Evolutionary conservation across 345 rosid species (phyloP), one percentile per base, ranked within the genome.

Genomic region (Eucalyptus victrix): DNA sequence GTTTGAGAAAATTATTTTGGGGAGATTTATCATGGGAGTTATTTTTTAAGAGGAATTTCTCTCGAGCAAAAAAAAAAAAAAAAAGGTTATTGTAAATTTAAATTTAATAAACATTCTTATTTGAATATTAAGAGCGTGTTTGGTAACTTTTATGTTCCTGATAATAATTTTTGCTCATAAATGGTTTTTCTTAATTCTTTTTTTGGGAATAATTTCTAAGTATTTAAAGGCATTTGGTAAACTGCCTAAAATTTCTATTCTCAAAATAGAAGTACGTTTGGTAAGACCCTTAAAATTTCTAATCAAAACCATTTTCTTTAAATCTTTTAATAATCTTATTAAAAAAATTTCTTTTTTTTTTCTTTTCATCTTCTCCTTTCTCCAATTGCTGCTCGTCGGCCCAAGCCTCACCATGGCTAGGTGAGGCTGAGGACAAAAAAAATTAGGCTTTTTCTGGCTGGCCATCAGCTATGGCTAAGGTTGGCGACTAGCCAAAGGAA

Each of bases 311-410:
- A 18, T 18, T 51, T 51, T 7, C 23, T 51, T 51, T 51, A 6
- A 51, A 51, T 51, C 23, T 51, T 51, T 51, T 51, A 18, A 18
- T 51, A 18, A 18, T 51, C 3, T 51, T 7, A 18, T n/a, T n/a
- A n/a, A n/a, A n/a, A n/a, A n/a, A n/a, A n/a, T n/a, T n/a, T n/a
- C n/a, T n/a, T n/a, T n/a, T n/a, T n/a, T 51, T 7, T 7, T 6
- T 23, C 56, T 51, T 51, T 51, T 51, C 56, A 51, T 51, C 23
- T 51, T 51, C 2, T 51, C 2, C 0, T 51, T 18, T 51, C 56
- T 18, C 56, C 4, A 6, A 0, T 51, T 0, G 4, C 0, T 51
- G 56, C 56, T 0, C 0, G 4, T 51, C 0, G 56, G 56, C 4
- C 0, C 0, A 0, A 51, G 56, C 23, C 23, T 51, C 23, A 6